phyloP scores from a whole-genome alignment of 495 filamentous ascomycete species.

The Mytilinidion resinicola region DNA sequence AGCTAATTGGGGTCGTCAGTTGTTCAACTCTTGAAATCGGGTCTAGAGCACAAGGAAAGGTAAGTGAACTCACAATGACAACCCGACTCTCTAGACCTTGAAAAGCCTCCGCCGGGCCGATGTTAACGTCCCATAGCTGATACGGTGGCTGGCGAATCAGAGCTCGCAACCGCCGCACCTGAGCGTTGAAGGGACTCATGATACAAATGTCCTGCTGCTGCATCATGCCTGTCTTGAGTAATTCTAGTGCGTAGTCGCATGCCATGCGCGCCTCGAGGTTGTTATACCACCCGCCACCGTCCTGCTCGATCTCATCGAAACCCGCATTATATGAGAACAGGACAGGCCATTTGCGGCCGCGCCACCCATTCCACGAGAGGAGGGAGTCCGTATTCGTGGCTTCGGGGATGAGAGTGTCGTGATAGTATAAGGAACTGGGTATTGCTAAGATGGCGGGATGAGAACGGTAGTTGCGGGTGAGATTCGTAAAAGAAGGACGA shows the following conservation, averaged over 20 bases:
- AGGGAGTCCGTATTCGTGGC: conserved; percentile 37
- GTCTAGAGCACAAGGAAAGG: not conserved
- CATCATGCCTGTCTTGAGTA: conserved; percentile 37
- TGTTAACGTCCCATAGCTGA: conserved; percentile 42
- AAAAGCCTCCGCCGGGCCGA: conserved; percentile 53
- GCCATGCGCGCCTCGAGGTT: conserved; percentile 43
- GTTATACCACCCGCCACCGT: conserved; percentile 52
- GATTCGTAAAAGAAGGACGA: conserved; percentile 48
- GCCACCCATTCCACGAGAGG: conserved; percentile 44
- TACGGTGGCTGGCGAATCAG: conserved; percentile 29
- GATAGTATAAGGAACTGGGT: conserved; percentile 48
- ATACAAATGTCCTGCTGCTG: conserved; percentile 44
- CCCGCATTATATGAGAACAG: conserved; percentile 43
- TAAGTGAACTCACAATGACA: conserved; percentile 39
- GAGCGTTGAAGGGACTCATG: conserved; percentile 50
- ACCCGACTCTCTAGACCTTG: conserved; percentile 49
- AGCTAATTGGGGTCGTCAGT: not conserved
- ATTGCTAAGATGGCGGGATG: conserved; percentile 52
- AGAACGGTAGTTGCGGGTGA: conserved; percentile 55
- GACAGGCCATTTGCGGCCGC: conserved; percentile 44
- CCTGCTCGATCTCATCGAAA: conserved; percentile 45
- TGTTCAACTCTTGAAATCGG: not conserved
- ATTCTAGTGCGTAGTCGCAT: conserved; percentile 36
- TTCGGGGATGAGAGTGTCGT: conserved; percentile 48
- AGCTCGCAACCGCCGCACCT: conserved; percentile 43